Percentiles rank a stretch among this genome's conserved stretches.
phyloP scores from a whole-genome alignment of 148 eudicot genomes.

The Fagopyrum tataricum region DNA sequence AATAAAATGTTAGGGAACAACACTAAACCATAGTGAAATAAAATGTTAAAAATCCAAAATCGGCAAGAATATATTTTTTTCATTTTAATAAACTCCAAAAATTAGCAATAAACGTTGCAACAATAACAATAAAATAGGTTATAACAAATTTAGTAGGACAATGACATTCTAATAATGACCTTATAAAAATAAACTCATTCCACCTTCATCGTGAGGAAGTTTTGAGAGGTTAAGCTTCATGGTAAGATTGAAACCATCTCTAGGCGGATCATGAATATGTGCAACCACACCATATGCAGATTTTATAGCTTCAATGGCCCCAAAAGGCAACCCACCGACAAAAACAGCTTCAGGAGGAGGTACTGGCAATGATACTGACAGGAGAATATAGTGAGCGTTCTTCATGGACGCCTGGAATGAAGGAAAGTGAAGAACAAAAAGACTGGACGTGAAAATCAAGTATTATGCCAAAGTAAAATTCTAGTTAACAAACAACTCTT shows the following conservation, averaged over 20 bases:
- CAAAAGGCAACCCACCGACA: conserved; percentile 77
- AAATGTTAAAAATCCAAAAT: neutral
- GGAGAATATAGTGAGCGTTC: conserved; percentile 68
- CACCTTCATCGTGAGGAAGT: conserved; percentile 97
- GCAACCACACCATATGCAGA: conserved; percentile 62
- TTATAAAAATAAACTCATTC: conserved; percentile 57
- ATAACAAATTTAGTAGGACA: neutral
- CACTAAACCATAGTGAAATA: neutral
- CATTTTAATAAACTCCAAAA: neutral
- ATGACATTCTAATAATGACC: conserved; percentile 43
- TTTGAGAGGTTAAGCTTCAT: conserved; percentile 83
- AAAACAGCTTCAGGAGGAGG: conserved; percentile 87
- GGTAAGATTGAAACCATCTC: conserved; percentile 91
- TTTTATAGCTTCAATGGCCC: conserved; percentile 94
- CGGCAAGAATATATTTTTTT: neutral
- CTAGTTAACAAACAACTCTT: neutral
- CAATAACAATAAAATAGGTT: neutral
- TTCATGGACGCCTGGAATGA: conserved; percentile 64
- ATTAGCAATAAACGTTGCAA: neutral
- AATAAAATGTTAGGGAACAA: neutral
- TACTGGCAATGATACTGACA: conserved; percentile 78
- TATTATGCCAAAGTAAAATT: neutral
- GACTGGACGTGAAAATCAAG: conserved; percentile 9
- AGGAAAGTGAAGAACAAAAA: conserved; percentile 3
- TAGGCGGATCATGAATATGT: conserved; percentile 96